Evolutionary conservation across 2,329 filamentous ascomycete species (phyloP).

Genomic region (Seiridium unicorne): DNA sequence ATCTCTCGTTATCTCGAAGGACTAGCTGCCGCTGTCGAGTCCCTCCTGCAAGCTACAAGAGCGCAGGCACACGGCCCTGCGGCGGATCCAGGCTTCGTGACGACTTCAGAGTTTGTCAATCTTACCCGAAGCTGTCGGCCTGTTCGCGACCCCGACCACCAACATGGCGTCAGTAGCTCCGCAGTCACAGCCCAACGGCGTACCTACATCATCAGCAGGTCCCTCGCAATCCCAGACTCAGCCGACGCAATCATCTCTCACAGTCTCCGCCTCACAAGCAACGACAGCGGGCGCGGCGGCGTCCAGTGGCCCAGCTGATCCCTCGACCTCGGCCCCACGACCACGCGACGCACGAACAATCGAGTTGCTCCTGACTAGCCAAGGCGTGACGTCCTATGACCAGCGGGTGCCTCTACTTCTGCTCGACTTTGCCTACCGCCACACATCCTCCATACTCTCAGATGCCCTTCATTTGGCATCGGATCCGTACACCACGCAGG

Average conservation of each 20-base stretch:
- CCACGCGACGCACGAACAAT: constrained; percentile 78
- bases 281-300: constrained; percentile 14
- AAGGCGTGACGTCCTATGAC: constrained; percentile 78
- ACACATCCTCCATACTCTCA: constrained; percentile 69
- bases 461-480: constrained; percentile 69
- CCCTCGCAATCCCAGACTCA: constrained; percentile 25
- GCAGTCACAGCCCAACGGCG: constrained; percentile 53
- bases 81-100: too few species aligned
- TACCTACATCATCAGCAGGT: constrained; percentile 33
- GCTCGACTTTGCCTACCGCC: constrained; percentile 83
- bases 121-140: background rate
- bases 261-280: constrained; percentile 23
- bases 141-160: background rate
- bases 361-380: constrained; percentile 75
- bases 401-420: constrained; percentile 79
- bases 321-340: constrained; percentile 46
- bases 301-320: constrained; percentile 22
- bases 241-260: constrained; percentile 29
- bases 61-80: too few species aligned
- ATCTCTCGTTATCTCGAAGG: too few species aligned
- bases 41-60: too few species aligned
- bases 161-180: constrained; percentile 17
- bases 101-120: too few species aligned
- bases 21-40: too few species aligned
- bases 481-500: constrained; percentile 64